These are phyloP conservation scores for Chytriomyces confervae DNA, from an alignment of 192 early-diverging fungal genomes.

Conservation along the genomic window DNA sequence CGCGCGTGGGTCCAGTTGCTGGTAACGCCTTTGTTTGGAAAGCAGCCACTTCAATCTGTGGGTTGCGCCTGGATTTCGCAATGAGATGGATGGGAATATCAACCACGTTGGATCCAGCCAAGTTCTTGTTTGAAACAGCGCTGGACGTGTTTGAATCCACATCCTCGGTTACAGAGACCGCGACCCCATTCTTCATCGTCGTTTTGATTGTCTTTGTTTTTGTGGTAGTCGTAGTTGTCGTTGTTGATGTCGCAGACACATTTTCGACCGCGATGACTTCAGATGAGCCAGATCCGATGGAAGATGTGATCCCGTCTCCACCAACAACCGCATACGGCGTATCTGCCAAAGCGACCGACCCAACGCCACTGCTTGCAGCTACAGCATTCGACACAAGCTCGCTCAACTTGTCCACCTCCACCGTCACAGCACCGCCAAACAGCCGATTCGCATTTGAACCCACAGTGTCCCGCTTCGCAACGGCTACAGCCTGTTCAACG, in stretches of 20 bases:
- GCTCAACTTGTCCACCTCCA: neutral
- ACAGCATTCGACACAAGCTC: neutral
- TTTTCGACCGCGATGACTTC: neutral
- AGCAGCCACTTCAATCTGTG: neutral
- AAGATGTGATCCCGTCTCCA: neutral
- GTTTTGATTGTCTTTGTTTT: neutral
- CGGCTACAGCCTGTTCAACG: neutral
- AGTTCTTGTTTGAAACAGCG: neutral
- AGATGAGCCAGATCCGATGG: neutral
- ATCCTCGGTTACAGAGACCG: neutral
- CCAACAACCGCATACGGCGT: neutral
- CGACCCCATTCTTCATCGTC: neutral
- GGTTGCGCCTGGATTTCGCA: neutral
- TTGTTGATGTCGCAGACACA: neutral
- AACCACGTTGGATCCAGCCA: neutral
- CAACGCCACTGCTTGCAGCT: neutral
- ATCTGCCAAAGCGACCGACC: neutral
- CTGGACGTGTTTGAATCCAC: neutral
- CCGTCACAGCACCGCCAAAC: neutral
- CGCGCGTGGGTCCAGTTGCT: neutral
- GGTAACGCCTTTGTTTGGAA: neutral
- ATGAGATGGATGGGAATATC: neutral
- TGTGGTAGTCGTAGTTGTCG: neutral
- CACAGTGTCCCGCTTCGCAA: neutral
- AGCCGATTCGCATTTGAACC: neutral